Conservation (phyloP, 1,139 yeast genomes). For the Casaregolazyma suthepensis region DNA sequence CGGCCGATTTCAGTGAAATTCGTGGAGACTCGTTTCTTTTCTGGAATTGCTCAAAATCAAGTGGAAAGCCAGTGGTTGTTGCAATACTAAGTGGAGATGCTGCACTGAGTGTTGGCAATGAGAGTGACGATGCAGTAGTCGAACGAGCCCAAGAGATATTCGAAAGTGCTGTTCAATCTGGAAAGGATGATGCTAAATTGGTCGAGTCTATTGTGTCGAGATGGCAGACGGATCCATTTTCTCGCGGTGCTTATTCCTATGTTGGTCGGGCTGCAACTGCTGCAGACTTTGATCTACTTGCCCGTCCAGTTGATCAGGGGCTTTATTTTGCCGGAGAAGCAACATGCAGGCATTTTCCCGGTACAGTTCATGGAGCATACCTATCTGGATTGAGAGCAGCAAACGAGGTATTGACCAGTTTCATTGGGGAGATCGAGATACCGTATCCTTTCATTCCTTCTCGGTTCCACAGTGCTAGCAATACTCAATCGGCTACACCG, state of each 20-base stretch:
- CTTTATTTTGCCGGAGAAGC: conserved; percentile 43
- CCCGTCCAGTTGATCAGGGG: conserved; percentile 34
- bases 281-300: conserved; percentile 38
- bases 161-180: conserved; percentile 25
- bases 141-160: conserved; percentile 32
- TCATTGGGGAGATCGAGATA: conserved; percentile 37
- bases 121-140: conserved; percentile 32
- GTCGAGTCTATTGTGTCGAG: conserved; percentile 38
- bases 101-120: conserved; percentile 30
- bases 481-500: conserved; percentile 3
- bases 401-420: conserved; percentile 35
- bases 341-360: conserved; percentile 38
- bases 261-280: conserved; percentile 40
- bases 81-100: conserved; percentile 39
- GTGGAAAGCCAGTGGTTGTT: conserved; percentile 35
- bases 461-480: conserved; percentile 1
- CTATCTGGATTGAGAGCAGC: conserved; percentile 40
- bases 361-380: conserved; percentile 42
- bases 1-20: conserved; percentile 22
- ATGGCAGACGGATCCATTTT: conserved; percentile 39
- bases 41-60: conserved; percentile 34
- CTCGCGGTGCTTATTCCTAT: conserved; percentile 38
- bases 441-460: conserved; percentile 35
- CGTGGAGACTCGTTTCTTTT: conserved; percentile 39
- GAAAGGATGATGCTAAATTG: conserved; percentile 23